Conservation (phyloP, 768 basidiomycete species). For the Psilocybe sp. region DNA sequence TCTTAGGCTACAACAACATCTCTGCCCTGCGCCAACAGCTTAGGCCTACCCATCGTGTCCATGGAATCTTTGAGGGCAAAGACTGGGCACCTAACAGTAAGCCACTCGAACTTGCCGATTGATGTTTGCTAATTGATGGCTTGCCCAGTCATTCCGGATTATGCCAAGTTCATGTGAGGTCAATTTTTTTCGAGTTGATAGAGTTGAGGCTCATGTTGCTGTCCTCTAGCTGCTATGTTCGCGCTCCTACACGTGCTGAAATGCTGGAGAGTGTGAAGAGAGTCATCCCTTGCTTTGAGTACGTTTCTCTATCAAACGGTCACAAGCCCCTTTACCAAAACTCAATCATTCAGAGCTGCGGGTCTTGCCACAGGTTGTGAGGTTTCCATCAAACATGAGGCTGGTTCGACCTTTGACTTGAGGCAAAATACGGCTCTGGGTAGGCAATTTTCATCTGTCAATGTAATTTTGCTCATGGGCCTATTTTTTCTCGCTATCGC, state of each 20-base stretch:
- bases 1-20: slow-evolving; percentile 78
- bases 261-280: slow-evolving; percentile 54
- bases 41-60: slow-evolving; percentile 71
- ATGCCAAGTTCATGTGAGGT: slow-evolving; percentile 65
- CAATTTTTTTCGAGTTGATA: background rate
- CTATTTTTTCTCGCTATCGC: background rate
- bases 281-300: slow-evolving; percentile 74
- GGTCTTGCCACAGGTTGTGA: slow-evolving; percentile 65
- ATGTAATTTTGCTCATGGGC: background rate
- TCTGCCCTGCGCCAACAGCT: slow-evolving; percentile 81
- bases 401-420: slow-evolving; percentile 47
- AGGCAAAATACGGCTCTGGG: slow-evolving; percentile 68
- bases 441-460: slow-evolving; percentile 13
- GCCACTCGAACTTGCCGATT: slow-evolving; percentile 15
- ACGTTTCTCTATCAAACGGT: slow-evolving; percentile 17
- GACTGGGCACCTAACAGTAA: slow-evolving; percentile 75
- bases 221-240: slow-evolving; percentile 58
- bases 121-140: background rate
- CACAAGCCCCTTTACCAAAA: background rate
- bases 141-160: slow-evolving; percentile 74
- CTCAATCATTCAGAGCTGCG: slow-evolving; percentile 46
- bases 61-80: slow-evolving; percentile 74
- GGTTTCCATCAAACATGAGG: slow-evolving; percentile 34
- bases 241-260: slow-evolving; percentile 66
- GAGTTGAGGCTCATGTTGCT: background rate